Base-by-base conservation (phyloP, 1,284 basidiomycete species). In the Cryptococcus sp. region DNA sequence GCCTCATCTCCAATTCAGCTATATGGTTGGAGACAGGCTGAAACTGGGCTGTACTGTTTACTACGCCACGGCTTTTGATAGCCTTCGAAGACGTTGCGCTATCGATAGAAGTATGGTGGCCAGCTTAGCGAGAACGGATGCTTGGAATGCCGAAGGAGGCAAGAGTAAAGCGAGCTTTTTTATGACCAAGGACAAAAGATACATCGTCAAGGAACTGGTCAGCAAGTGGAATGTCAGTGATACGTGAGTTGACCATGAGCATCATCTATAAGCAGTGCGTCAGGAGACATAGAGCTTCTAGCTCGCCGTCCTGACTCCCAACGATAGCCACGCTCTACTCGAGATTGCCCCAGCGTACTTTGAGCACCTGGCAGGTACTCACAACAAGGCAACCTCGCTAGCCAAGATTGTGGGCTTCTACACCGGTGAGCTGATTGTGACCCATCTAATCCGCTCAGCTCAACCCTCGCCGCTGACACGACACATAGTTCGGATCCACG, bases 221-320 rank as follows among this genome's bases (percentile, higher is more conserved):
- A 86, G 88, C 75, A 88, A 88, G 13, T 90, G 88, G 88, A 89
- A 89, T 71, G 88, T 89, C 40, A 87, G 87, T 8, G 89, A 91
- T 76, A 75, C 88, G 88, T 89, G 68, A 80, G 87, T 83, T 1
- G 39, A 49, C 41, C 53, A 17, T 38, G 25, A n/a, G 42, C 27
- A 31, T 31, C 5, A 31, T 42, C 20, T 47, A 53, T n/a, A 31
- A 4, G 15, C 40, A 44, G 39, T 44, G 5, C 13, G 20, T 44
- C 13, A 20, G 16, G 51, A 23, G 6, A 45, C 44, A 41, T 23
- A 27, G 40, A 40, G 38, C n/a, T 17, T n/a, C 27, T 46, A 25
- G 27, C 19, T 16, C 16, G 13, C n/a, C 15, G 7, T 22, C 22
- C 20, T 15, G 22, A 45, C n/a, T 41, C 41, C 25, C n/a, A 41